Evolutionary conservation across 805 yeast genomes (phyloP), one percentile per base, ranked within the genome.

Genomic region (Suhomyces prunicola): DNA sequence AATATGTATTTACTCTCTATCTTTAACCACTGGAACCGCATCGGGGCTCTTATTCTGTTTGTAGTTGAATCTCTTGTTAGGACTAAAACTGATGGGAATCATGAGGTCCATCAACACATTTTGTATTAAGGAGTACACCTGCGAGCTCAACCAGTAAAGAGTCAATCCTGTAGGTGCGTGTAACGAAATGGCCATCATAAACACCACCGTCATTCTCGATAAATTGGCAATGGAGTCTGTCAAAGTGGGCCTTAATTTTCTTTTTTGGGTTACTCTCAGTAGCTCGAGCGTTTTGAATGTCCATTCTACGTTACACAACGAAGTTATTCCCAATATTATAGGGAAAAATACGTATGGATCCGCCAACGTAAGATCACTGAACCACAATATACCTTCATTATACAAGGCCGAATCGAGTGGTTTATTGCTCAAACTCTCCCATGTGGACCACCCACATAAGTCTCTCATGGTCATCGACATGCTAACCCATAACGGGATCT

Each of bases 111-210:
- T 70, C 15, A 87, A 54, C 12, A 87, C 66, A 65, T 92, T 93
- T 61, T 93, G 97, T 0, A 81, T 55, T 54, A 89, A 70, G 2
- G 97, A 91, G 64, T 78, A 92, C 4, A 79, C 60, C 64, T 90
- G 92, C 0, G 97, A 90, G 46, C 93, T 84, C 29, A 90, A 78
- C 99, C 98, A 93, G 70, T 92, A 93, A n/a, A 90, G 65, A 0
- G 87, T 82, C 35, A 92, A 71, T 0, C 96, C 90, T 27, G 86
- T 74, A 0, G 98, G 96, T 0, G 96, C 96, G 61, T 91, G 94
- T 41, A 91, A 82, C 0, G 96, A 78, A 17, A 91, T 75, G 5
- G 90, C 91, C 87, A 90, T 90, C 69, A 93, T 75, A 57, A 89
- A 83, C 1, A 91, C 83, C 50, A 88, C 83, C 22, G 93, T 84